A percentile compares a stretch with the other conserved stretches of the same genome.
phyloP scores from a whole-genome alignment of 2,329 filamentous ascomycete genomes.

The Fusarium poae region DNA sequence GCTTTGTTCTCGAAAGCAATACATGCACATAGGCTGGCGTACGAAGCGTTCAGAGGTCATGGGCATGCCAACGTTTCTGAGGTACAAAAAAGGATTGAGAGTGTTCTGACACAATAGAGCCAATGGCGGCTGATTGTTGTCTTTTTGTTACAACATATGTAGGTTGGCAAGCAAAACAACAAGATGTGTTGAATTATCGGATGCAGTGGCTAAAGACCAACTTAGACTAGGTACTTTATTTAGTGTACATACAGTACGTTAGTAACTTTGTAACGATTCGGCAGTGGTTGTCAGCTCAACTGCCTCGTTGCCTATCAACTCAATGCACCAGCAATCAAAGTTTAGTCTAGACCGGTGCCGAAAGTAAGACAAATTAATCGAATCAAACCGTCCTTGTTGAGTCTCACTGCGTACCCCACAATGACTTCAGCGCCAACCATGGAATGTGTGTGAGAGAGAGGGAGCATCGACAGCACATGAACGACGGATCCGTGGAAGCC shows the following conservation, averaged over 20 bases:
- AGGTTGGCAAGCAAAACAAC: too few species aligned
- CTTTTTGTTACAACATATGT: too few species aligned
- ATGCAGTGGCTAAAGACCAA: not conserved
- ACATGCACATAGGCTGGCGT: conserved; percentile 55
- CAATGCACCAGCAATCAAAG: conserved; percentile 3
- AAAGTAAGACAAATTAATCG: not conserved
- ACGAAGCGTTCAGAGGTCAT: conserved; percentile 49
- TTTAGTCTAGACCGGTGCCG: conserved; percentile 10
- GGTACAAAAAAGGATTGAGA: conserved; percentile 26
- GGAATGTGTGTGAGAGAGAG: not conserved
- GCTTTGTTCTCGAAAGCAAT: conserved; percentile 55
- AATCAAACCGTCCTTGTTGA: conserved; percentile 4
- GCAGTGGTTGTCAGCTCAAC: not conserved
- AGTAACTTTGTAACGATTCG: not conserved
- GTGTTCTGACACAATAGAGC: conserved; percentile 1
- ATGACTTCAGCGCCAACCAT: conserved; percentile 9
- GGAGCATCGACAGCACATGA: not conserved
- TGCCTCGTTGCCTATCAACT: conserved; percentile 1
- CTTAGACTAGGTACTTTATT: too few species aligned
- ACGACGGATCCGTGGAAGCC: not conserved
- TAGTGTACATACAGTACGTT: not conserved
- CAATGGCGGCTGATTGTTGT: not conserved
- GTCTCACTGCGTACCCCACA: conserved; percentile 13
- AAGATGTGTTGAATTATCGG: not conserved
- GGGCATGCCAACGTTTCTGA: conserved; percentile 33